phyloP scores from a whole-genome alignment of 1,284 basidiomycete genomes.

The Rhodotorula sp. region DNA sequence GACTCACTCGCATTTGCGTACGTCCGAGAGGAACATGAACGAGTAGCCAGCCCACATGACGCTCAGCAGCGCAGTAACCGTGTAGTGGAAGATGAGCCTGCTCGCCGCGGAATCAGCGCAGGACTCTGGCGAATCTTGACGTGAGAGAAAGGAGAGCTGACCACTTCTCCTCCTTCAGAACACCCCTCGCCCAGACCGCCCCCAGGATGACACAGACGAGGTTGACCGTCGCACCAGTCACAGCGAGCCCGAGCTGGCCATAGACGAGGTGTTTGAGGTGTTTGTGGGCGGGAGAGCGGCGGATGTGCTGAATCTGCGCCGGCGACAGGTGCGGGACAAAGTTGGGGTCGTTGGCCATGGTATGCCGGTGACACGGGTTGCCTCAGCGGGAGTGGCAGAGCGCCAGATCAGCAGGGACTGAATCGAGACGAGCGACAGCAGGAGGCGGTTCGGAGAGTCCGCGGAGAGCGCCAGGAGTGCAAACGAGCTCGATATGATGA shows the following conservation, averaged over 20 bases:
- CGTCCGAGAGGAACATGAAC: constrained; percentile 3
- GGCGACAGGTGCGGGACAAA: constrained; percentile 1
- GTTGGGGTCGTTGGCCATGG: not conserved
- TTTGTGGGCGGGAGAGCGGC: constrained; percentile 7
- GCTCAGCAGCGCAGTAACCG: not conserved
- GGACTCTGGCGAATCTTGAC: too few relatives aligned
- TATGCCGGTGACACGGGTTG: not conserved
- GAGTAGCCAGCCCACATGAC: constrained; percentile 8
- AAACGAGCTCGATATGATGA: not conserved
- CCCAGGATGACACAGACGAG: not conserved
- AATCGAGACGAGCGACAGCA: not conserved
- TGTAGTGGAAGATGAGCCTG: constrained; percentile 26
- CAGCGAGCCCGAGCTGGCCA: not conserved
- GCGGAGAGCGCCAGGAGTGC: not conserved
- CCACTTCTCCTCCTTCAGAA: constrained; percentile 3
- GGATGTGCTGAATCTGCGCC: constrained; percentile 9
- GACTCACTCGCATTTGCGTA: constrained; percentile 6
- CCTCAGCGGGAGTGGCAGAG: too few relatives aligned
- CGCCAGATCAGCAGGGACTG: too few relatives aligned
- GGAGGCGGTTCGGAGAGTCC: not conserved
- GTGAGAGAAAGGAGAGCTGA: not conserved
- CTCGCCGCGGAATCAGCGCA: too few relatives aligned
- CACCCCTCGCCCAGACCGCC: not conserved
- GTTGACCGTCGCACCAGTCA: not conserved
- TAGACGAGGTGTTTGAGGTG: constrained; percentile 3